Evolutionary conservation across 148 eudicot species (phyloP).

Genomic region (Heliosperma pusillum): DNA sequence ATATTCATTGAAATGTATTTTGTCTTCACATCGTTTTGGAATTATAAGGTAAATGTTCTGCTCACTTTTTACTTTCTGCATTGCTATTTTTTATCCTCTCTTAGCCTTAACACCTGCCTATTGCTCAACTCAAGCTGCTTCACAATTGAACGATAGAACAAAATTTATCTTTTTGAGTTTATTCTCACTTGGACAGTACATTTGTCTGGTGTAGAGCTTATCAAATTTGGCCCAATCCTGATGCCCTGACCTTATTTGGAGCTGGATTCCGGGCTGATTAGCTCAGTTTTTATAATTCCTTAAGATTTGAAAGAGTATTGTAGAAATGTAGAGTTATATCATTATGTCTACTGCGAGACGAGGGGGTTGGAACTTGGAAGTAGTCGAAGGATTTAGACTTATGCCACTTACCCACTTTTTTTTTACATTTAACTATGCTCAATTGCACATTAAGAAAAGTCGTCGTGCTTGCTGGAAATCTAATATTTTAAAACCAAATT

Average conservation of each 20-base stretch:
- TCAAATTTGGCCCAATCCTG: too few species aligned
- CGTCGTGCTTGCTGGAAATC: too few species aligned
- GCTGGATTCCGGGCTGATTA: too few species aligned
- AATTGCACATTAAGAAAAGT: background rate
- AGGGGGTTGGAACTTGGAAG: too few species aligned
- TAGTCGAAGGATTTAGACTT: too few species aligned
- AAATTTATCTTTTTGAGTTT: background rate
- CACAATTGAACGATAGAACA: background rate
- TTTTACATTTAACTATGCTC: background rate
- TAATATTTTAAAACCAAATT: background rate
- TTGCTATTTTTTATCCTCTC: background rate
- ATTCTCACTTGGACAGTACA: background rate
- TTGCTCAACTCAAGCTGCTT: background rate
- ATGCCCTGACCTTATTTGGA: too few species aligned
- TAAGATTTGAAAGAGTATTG: too few species aligned
- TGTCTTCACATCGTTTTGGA: constrained; percentile 80
- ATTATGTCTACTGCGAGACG: too few species aligned
- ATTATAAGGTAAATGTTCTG: constrained; percentile 56
- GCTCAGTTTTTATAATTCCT: too few species aligned
- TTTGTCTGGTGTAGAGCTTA: background rate
- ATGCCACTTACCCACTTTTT: background rate
- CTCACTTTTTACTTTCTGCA: background rate
- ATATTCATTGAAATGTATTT: constrained; percentile 82
- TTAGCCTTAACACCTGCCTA: background rate
- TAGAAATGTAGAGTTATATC: too few species aligned